A percentile compares a stretch with the other conserved stretches of the same genome.
Evolutionary conservation across 176 grass and related monocot genomes (phyloP).

Genomic region (Secale cereale): DNA sequence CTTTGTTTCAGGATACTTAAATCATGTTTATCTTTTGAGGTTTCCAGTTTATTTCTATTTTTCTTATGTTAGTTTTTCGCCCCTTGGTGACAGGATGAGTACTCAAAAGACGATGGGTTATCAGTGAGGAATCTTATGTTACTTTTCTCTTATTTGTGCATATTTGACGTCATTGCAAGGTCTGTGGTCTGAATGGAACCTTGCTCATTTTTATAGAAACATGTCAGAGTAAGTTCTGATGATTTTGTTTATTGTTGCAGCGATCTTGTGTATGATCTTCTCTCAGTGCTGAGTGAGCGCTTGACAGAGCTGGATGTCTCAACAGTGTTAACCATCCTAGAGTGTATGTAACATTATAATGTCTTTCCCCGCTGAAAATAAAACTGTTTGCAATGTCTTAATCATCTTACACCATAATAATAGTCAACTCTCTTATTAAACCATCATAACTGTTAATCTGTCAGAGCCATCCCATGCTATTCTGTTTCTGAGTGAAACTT

Average conservation of each 20-base stretch:
- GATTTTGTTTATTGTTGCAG: constrained; percentile 37
- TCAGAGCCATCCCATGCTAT: neutral
- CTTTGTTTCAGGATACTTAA: constrained; percentile 8
- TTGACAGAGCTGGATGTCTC: constrained; percentile 88
- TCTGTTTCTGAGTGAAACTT: neutral
- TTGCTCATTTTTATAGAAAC: constrained; percentile 15
- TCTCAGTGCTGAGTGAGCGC: constrained; percentile 57
- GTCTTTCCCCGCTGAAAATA: neutral
- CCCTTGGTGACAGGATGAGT: constrained; percentile 61
- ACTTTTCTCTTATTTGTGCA: constrained; percentile 71
- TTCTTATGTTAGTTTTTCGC: constrained; percentile 3
- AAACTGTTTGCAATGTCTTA: neutral
- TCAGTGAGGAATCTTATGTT: constrained; percentile 84
- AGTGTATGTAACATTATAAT: constrained; percentile 49
- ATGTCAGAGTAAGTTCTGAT: constrained; percentile 19
- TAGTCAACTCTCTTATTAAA: neutral
- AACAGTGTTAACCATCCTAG: constrained; percentile 66
- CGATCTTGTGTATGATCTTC: constrained; percentile 82
- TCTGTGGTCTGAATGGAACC: constrained; percentile 33
- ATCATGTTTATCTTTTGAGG: neutral
- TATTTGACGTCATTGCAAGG: constrained; percentile 83
- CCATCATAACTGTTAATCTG: neutral
- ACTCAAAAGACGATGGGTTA: constrained; percentile 71
- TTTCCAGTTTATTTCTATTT: neutral
- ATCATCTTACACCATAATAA: neutral